Conservation (phyloP, 2,329 filamentous ascomycete species). For the Colletotrichum salicis region DNA sequence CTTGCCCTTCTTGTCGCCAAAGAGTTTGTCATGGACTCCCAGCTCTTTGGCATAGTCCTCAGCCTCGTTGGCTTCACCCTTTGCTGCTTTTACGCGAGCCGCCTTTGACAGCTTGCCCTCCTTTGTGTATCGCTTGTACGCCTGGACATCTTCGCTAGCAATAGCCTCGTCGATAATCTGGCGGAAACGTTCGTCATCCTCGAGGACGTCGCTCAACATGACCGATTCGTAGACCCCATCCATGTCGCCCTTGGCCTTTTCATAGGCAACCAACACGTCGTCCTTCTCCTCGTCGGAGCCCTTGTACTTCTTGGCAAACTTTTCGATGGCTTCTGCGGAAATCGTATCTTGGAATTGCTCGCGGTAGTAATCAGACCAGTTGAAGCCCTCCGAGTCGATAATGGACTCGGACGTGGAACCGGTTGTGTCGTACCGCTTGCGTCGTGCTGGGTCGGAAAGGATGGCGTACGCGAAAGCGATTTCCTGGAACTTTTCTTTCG, state of each 20-base stretch:
- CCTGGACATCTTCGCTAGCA: slow-evolving; percentile 71
- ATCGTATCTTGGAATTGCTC: slow-evolving; percentile 84
- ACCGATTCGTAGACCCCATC: slow-evolving; percentile 81
- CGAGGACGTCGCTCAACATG: slow-evolving; percentile 85
- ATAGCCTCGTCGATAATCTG: slow-evolving; percentile 86
- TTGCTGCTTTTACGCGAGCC: slow-evolving; percentile 69
- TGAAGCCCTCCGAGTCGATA: slow-evolving; percentile 81
- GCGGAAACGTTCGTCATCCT: slow-evolving; percentile 88
- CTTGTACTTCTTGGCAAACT: slow-evolving; percentile 83
- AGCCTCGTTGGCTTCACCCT: slow-evolving; percentile 77
- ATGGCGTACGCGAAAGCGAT: slow-evolving; percentile 95
- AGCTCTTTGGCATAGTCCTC: slow-evolving; percentile 80
- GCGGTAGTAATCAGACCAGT: slow-evolving; percentile 91
- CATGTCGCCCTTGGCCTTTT: slow-evolving; percentile 78
- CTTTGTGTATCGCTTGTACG: slow-evolving; percentile 75
- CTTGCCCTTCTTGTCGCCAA: slow-evolving; percentile 57
- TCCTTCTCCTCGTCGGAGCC: slow-evolving; percentile 84
- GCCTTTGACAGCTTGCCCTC: slow-evolving; percentile 76
- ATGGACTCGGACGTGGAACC: slow-evolving; percentile 89
- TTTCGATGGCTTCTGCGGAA: slow-evolving; percentile 77
- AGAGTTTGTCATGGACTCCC: slow-evolving; percentile 77
- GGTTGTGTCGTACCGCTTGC: slow-evolving; percentile 88
- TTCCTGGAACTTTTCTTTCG: slow-evolving; percentile 85
- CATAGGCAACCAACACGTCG: slow-evolving; percentile 82
- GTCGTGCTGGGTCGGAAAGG: slow-evolving; percentile 83